Percentiles rank a stretch among this genome's conserved stretches.
These are phyloP conservation scores for Acanthamoeba sp. DNA, from an alignment of 208 protist species.

Conservation along the genomic window DNA sequence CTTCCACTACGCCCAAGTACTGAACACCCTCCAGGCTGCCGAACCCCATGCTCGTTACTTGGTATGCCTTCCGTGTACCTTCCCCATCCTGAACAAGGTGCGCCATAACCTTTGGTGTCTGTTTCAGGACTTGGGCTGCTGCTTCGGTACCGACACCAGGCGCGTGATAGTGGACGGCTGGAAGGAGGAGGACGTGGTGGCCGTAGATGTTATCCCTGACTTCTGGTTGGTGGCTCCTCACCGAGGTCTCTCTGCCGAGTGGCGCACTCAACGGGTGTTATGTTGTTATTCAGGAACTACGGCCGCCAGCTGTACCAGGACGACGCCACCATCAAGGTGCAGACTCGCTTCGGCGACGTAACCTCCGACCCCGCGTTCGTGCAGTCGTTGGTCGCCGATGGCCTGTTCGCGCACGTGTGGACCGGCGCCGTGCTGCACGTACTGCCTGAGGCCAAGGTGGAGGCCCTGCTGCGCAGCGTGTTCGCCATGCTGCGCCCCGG, in stretches of 20 bases:
- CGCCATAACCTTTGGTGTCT: not conserved
- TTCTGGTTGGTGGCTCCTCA: conserved; percentile 12
- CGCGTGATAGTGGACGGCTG: conserved; percentile 21
- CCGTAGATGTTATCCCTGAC: conserved; percentile 25
- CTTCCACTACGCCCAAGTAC: conserved; percentile 16
- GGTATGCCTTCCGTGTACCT: not conserved
- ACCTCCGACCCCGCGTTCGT: not conserved
- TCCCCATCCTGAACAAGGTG: not conserved
- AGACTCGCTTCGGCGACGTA: conserved; percentile 1
- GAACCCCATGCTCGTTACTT: conserved; percentile 1
- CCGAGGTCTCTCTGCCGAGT: not conserved
- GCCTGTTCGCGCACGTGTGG: conserved; percentile 33
- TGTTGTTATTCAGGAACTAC: not conserved
- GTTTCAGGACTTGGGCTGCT: conserved; percentile 19
- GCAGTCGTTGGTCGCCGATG: not conserved
- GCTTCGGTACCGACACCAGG: conserved; percentile 56
- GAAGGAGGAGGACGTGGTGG: not conserved
- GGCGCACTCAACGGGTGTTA: not conserved
- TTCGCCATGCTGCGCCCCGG: not conserved
- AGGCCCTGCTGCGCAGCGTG: conserved; percentile 27
- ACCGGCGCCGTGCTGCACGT: conserved; percentile 44
- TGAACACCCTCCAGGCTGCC: not conserved
- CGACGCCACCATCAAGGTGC: not conserved
- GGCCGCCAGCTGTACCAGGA: conserved; percentile 28
- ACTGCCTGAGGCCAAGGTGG: conserved; percentile 27